Evolutionary conservation across 331 rosid species (phyloP).

Genomic region (Malus hybrid): DNA sequence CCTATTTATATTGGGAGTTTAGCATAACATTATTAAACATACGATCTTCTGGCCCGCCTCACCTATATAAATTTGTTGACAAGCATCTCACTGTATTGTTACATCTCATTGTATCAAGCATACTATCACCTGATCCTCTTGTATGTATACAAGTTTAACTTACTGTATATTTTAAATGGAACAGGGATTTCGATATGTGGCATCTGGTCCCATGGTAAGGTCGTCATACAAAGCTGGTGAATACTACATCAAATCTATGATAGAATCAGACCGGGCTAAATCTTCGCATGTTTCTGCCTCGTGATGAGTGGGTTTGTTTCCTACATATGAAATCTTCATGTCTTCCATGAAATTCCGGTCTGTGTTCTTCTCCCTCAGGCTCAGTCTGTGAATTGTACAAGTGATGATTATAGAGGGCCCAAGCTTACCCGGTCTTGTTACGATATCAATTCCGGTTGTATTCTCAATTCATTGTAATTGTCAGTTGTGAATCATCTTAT

Average conservation of each 20-base stretch:
- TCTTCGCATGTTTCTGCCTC: constrained; percentile 43
- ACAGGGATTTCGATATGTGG: constrained; percentile 88
- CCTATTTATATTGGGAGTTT: background rate
- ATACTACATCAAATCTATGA: constrained; percentile 94
- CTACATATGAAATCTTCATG: constrained; percentile 16
- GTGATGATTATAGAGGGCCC: constrained; percentile 13
- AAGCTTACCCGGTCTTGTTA: constrained; percentile 23
- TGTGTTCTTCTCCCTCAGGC: background rate
- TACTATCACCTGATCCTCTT: constrained; percentile 15
- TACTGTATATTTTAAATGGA: constrained; percentile 21
- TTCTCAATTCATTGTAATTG: constrained; percentile 11
- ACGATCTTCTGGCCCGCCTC: background rate
- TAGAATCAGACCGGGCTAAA: constrained; percentile 76
- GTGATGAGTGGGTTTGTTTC: constrained; percentile 14
- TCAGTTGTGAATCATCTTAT: background rate
- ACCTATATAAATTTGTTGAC: background rate
- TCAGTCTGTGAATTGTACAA: constrained; percentile 7
- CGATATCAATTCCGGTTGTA: constrained; percentile 3
- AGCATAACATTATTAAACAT: background rate
- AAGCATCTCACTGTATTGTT: background rate
- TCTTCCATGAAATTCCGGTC: background rate
- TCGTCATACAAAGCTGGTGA: constrained; percentile 92
- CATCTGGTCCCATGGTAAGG: constrained; percentile 94
- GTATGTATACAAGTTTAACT: background rate
- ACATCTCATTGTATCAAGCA: background rate